A percentile compares a stretch with the other conserved stretches of the same genome.
phyloP scores from a whole-genome alignment of 495 filamentous ascomycete genomes.

The Penicillium antarcticum region DNA sequence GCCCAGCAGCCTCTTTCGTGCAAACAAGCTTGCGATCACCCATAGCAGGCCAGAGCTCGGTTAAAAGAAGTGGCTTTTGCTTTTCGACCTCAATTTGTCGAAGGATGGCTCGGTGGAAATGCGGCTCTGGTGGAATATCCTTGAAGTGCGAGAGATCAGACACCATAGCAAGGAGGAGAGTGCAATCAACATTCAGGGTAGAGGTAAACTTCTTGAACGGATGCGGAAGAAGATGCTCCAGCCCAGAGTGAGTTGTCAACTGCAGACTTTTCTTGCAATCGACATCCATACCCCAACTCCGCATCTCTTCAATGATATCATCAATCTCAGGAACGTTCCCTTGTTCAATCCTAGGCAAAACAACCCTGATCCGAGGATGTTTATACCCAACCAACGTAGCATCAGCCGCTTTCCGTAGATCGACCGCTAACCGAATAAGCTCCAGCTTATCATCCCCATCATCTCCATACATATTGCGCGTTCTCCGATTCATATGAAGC shows the following conservation, averaged over 20 bases:
- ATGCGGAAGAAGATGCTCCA: conserved; percentile 50
- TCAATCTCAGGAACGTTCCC: conserved; percentile 52
- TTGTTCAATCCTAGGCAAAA: conserved; percentile 56
- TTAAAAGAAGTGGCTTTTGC: conserved; percentile 55
- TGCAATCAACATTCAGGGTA: conserved; percentile 70
- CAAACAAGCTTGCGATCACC: conserved; percentile 52
- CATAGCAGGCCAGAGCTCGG: conserved; percentile 63
- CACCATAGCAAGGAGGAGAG: conserved; percentile 65
- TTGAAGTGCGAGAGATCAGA: conserved; percentile 67
- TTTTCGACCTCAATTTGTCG: conserved; percentile 66
- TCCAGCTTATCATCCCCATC: conserved; percentile 49
- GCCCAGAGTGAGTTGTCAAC: conserved; percentile 23
- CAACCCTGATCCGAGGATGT: conserved; percentile 56
- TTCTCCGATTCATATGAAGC: no score
- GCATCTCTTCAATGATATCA: conserved; percentile 53
- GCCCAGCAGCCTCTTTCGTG: conserved; percentile 57
- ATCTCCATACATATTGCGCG: conserved; percentile 9
- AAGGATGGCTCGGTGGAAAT: conserved; percentile 53
- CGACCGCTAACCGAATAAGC: conserved; percentile 55
- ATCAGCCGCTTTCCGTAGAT: conserved; percentile 51
- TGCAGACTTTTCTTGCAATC: conserved; percentile 35
- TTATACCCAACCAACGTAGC: conserved; percentile 53
- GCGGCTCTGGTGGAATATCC: conserved; percentile 28
- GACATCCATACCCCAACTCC: conserved; percentile 53
- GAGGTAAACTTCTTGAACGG: conserved; percentile 53